Conservation (phyloP, 1,284 basidiomycete species). For the Rhodofomes roseus region DNA sequence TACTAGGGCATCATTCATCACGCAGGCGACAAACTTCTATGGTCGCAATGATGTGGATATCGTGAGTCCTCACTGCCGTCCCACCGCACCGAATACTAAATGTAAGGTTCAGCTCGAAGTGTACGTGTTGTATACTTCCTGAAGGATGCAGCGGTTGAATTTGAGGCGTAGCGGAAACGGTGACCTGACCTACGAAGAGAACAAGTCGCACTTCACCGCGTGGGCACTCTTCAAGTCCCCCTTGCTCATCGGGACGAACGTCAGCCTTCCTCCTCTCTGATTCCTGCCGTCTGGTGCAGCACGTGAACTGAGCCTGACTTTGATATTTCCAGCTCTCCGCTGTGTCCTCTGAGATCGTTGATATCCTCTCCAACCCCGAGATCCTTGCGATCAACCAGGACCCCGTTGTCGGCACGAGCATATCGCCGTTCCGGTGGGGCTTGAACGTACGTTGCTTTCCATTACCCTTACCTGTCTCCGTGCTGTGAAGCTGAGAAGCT, state of each 20-base stretch:
- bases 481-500: not conserved
- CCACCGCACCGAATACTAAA: not conserved
- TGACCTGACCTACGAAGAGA: constrained; percentile 49
- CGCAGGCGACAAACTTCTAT: constrained; percentile 53
- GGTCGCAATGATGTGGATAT: constrained; percentile 59
- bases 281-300: no score
- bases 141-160: no score
- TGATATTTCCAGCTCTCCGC: constrained; percentile 38
- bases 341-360: constrained; percentile 42
- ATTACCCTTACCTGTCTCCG: not conserved
- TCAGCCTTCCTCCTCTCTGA: constrained; percentile 7
- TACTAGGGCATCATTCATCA: constrained; percentile 32
- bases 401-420: constrained; percentile 50
- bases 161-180: constrained; percentile 46
- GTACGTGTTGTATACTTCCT: constrained; percentile 24
- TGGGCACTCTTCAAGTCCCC: constrained; percentile 63
- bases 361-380: constrained; percentile 55
- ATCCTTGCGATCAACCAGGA: constrained; percentile 68
- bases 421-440: constrained; percentile 66
- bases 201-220: constrained; percentile 57
- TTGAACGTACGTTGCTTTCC: constrained; percentile 35
- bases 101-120: constrained; percentile 44
- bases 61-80: constrained; percentile 27
- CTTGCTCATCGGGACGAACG: constrained; percentile 40
- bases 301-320: not conserved